Evolutionary conservation across 768 basidiomycete genomes (phyloP), one percentile per base, ranked within the genome.

Genomic region (Scleroderma citrinum): DNA sequence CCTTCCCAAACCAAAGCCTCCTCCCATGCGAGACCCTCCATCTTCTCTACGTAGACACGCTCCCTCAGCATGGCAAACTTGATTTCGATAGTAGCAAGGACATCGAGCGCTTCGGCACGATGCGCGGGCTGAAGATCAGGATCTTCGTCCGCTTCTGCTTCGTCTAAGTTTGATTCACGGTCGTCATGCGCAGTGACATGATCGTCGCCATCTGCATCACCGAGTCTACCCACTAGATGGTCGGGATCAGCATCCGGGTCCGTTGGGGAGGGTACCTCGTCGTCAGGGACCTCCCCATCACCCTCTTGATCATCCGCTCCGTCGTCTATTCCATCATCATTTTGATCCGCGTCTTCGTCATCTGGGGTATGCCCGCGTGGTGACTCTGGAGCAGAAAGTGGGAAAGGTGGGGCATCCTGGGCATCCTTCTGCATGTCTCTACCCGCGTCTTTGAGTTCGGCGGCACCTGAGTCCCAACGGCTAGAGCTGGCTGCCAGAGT

Each of bases 11-110:
- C 76, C 58, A 93, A 71, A 13, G 78, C 70, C 60, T 97, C 92
- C 66, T 98, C 95, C 80, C 84, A 86, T 30, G 88, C 85, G 7
- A 95, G 71, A 4, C 80, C 82, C 35, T 92, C 88, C 91, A 97
- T 92, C 64, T 93, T 88, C 69, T 98, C 95, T 17, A 97, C 75
- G 64, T 94, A 97, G 14, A 97, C 74, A 44, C 82, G 75, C 63
- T 97, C 93, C 41, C 95, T 71, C 48, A 97, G 66, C 29, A 87
- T 69, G 0, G 94, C 93, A 66, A 93, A 96, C 60, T 89, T 91
- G 68, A 97, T 81, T 62, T 99, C 95, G 57, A 99, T 94, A 39
- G 75, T 77, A 3, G 94, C 86, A 7, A 97, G 71, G 0, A 86
- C 85, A 50, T 93, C 92, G 49, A 98, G 76, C 0, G 92, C 92